These are phyloP conservation scores for Artemisia annua DNA, from an alignment of 129 eudicot species.

Conservation along the genomic window DNA sequence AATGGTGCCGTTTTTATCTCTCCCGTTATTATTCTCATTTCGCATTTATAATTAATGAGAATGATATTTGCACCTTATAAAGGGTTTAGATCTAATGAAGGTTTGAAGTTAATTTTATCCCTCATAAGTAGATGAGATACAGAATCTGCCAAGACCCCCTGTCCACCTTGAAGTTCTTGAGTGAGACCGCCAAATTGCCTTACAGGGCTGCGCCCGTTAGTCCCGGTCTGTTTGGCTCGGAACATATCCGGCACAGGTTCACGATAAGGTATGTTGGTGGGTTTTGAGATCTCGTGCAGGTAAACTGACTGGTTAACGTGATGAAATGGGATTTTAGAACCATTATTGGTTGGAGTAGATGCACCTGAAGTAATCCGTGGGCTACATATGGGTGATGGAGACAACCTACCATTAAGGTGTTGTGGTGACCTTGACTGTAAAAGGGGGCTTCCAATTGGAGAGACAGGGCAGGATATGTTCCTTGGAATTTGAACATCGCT, in stretches of 20 bases:
- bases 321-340: conserved; percentile 58
- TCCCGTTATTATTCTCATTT: conserved; percentile 22
- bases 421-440: conserved; percentile 79
- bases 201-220: conserved; percentile 27
- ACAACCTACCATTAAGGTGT: conserved; percentile 70
- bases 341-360: conserved; percentile 64
- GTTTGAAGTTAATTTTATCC: conserved; percentile 60
- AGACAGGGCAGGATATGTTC: conserved; percentile 91
- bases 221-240: conserved; percentile 45
- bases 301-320: conserved; percentile 56
- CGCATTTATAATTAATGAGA: conserved; percentile 23
- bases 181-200: conserved; percentile 54
- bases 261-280: conserved; percentile 50
- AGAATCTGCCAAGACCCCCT: conserved; percentile 59
- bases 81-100: conserved; percentile 53
- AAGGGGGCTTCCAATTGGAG: conserved; percentile 97
- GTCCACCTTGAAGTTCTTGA: conserved; percentile 55
- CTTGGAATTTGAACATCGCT: conserved; percentile 78
- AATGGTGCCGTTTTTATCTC: conserved; percentile 16
- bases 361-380: conserved; percentile 89
- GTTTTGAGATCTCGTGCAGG: conserved; percentile 65
- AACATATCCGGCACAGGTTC: conserved; percentile 67
- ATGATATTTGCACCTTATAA: conserved; percentile 26
- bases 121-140: conserved; percentile 70
- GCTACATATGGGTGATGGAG: conserved; percentile 92